A percentile compares a stretch with the other conserved stretches of the same genome.
These are phyloP conservation scores for Globisporangium apiculatum DNA, from an alignment of 352 stramenopile species.

Conservation along the genomic window DNA sequence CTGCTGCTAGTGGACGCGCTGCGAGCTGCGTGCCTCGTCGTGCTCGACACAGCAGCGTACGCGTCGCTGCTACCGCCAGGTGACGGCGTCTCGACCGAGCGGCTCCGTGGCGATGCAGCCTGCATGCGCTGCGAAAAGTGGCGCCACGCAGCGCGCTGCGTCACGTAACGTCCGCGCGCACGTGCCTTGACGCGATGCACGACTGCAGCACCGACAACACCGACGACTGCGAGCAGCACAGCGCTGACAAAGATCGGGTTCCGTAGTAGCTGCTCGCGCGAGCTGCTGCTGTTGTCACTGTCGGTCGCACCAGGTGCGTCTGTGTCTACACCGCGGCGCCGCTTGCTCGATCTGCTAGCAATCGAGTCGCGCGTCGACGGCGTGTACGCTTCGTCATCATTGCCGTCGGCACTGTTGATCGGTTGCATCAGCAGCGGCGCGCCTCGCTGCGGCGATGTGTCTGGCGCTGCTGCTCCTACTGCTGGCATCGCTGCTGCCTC, in stretches of 20 bases:
- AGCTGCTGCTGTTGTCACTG: neutral
- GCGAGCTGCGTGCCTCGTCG: neutral
- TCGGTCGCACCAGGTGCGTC: neutral
- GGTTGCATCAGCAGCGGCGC: too few species aligned
- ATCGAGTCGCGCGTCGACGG: neutral
- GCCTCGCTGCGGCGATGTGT: neutral
- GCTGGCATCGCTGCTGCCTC: too few species aligned
- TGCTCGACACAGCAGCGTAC: constrained; percentile 4
- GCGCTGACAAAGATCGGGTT: constrained; percentile 35
- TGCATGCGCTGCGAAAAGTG: constrained; percentile 6
- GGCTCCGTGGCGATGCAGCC: neutral
- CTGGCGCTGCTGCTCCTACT: neutral
- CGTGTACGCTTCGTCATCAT: neutral
- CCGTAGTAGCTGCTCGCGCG: constrained; percentile 15
- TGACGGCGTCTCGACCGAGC: neutral
- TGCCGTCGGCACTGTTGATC: too few species aligned
- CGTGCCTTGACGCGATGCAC: constrained; percentile 18
- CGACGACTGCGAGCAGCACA: constrained; percentile 25
- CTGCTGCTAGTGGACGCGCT: too few species aligned
- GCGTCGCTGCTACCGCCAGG: neutral
- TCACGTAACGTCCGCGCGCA: constrained; percentile 5
- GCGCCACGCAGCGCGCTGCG: neutral
- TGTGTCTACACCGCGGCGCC: neutral
- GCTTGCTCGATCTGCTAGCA: neutral
- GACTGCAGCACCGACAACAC: constrained; percentile 19